Conservation (phyloP, 352 stramenopile species). For the Globisporangium alternatum region DNA sequence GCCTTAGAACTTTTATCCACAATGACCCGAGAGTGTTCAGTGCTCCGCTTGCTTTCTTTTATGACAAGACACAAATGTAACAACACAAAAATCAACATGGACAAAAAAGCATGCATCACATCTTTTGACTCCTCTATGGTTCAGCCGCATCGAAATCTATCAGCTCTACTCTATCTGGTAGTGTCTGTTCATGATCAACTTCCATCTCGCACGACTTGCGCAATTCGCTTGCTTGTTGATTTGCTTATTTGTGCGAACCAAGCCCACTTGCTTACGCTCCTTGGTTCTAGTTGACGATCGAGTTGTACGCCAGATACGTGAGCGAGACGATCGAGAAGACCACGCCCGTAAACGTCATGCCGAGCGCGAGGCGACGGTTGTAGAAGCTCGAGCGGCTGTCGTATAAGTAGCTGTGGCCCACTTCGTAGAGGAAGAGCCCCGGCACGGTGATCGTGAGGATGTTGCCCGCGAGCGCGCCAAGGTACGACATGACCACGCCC, state of each 20-base stretch:
- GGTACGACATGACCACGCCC: slow-evolving; percentile 73
- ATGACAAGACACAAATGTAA: not conserved
- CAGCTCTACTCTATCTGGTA: slow-evolving; percentile 6
- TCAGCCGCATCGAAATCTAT: not conserved
- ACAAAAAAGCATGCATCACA: not conserved
- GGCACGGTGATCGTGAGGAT: slow-evolving; percentile 69
- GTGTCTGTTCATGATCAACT: not conserved
- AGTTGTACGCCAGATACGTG: slow-evolving; percentile 65
- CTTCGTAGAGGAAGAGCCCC: slow-evolving; percentile 74
- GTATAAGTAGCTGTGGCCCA: slow-evolving; percentile 52
- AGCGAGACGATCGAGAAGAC: slow-evolving; percentile 63
- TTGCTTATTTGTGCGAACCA: not conserved
- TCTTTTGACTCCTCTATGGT: slow-evolving; percentile 1
- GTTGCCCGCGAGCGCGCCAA: slow-evolving; percentile 70
- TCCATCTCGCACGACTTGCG: not conserved
- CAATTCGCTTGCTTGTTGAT: not conserved
- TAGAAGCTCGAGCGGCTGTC: slow-evolving; percentile 43
- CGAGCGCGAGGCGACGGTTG: slow-evolving; percentile 46
- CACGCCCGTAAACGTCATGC: slow-evolving; percentile 47
- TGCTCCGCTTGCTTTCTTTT: not conserved
- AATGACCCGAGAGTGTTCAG: not conserved
- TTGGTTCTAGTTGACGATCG: slow-evolving; percentile 28
- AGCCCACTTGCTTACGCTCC: not conserved
- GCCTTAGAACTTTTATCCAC: not conserved
- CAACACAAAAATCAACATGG: not conserved